Percentiles rank a stretch among this genome's conserved stretches.
Conservation (phyloP, 1,139 yeast species). For the Blastobotrys indianensis region DNA sequence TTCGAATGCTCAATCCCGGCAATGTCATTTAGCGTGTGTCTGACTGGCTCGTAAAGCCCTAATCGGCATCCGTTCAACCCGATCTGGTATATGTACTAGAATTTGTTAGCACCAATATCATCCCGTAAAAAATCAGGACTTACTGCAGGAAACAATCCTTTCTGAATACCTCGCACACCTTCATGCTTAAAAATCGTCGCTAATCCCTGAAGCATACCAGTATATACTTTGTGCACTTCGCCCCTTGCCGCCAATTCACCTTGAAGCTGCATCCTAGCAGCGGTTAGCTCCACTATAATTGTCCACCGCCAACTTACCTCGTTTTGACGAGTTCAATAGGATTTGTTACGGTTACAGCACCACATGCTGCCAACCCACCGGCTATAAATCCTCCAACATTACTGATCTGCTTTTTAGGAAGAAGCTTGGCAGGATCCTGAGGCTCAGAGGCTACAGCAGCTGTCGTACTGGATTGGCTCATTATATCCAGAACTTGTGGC, state of each 20-base stretch:
- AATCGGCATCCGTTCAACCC: slow-evolving; percentile 90
- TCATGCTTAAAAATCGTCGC: slow-evolving; percentile 69
- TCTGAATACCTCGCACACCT: slow-evolving; percentile 82
- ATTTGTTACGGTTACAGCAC: slow-evolving; percentile 94
- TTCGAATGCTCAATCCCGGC: slow-evolving; percentile 49
- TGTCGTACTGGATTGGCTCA: no score
- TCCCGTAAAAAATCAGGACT: slow-evolving; percentile 1
- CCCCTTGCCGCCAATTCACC: slow-evolving; percentile 70
- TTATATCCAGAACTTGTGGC: no score
- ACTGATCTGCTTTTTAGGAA: slow-evolving; percentile 19
- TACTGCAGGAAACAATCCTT: slow-evolving; percentile 52
- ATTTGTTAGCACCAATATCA: no score
- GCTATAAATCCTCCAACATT: slow-evolving; percentile 76
- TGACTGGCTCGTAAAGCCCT: slow-evolving; percentile 86
- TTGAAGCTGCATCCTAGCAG: slow-evolving; percentile 77
- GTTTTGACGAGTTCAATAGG: slow-evolving; percentile 94
- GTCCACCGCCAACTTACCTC: not conserved
- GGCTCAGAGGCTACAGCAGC: no score
- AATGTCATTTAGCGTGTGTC: slow-evolving; percentile 51
- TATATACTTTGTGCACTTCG: slow-evolving; percentile 53
- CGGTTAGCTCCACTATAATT: not conserved
- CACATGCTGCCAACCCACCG: slow-evolving; percentile 95
- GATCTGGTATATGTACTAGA: slow-evolving; percentile 66
- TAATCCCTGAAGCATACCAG: slow-evolving; percentile 82
- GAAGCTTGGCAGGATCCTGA: no score